These are phyloP conservation scores for Xylogone sp. DNA, from an alignment of 2,329 filamentous ascomycete genomes.

Conservation along the genomic window DNA sequence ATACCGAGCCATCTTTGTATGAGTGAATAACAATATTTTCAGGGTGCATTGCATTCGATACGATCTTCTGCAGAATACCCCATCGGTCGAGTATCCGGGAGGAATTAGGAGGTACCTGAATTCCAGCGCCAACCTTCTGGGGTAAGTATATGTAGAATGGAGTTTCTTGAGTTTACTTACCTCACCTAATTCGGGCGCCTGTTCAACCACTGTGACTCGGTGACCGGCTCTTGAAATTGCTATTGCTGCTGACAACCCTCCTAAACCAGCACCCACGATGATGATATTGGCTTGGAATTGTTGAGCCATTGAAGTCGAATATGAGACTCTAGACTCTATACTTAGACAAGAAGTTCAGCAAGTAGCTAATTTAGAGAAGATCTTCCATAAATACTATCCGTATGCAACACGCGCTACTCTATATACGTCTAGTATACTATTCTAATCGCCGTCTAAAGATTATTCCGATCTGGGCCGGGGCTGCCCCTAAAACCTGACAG, in stretches of 20 bases:
- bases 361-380: not conserved
- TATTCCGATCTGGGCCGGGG: not conserved
- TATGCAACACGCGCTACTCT: not conserved
- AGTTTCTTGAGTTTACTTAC: conserved; percentile 1
- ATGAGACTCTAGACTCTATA: not conserved
- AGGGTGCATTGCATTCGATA: conserved; percentile 20
- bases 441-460: not conserved
- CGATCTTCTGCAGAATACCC: conserved; percentile 20
- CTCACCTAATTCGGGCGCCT: conserved; percentile 1
- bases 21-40: conserved; percentile 24
- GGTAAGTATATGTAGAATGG: not conserved
- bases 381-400: not conserved
- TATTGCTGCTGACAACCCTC: conserved; percentile 19
- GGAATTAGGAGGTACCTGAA: conserved; percentile 30
- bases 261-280: conserved; percentile 20
- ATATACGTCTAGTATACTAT: too few species aligned
- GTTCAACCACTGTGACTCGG: conserved; percentile 10
- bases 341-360: not conserved
- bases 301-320: not conserved
- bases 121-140: conserved; percentile 29
- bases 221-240: conserved; percentile 14
- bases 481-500: too few species aligned
- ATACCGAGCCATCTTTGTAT: conserved; percentile 25
- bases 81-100: conserved; percentile 25
- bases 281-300: not conserved